Evolutionary conservation across 2,329 filamentous ascomycete genomes (phyloP).

Genomic region (Fusarium fracticaudum): DNA sequence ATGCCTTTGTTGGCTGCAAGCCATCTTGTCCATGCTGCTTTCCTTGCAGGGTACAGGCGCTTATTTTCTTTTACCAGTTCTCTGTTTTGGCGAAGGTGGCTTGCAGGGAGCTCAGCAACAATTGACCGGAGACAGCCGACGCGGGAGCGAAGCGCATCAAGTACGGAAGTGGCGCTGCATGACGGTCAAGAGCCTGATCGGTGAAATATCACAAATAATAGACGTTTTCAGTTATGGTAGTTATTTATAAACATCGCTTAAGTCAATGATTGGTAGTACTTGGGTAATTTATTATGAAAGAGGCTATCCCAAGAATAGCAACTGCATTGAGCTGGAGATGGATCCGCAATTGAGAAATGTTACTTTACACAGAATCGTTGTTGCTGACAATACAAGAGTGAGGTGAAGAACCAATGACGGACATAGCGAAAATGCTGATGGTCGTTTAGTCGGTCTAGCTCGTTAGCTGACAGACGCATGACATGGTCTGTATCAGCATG

Average conservation of each 20-base stretch:
- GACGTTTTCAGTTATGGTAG: not conserved
- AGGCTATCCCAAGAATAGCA: not conserved
- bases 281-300: no score
- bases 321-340: rapidly evolving
- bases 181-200: not conserved
- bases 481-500: slow-evolving; percentile 15
- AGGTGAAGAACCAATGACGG: not conserved
- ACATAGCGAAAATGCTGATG: not conserved
- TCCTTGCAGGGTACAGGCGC: not conserved
- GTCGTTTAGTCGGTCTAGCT: slow-evolving; percentile 1
- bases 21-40: not conserved
- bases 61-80: not conserved
- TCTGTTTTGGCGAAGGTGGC: not conserved
- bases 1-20: rapidly evolving
- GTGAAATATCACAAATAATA: not conserved
- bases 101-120: not conserved
- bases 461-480: slow-evolving; percentile 11
- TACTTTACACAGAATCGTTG: rapidly evolving
- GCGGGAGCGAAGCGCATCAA: not conserved
- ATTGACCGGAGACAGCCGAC: not conserved
- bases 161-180: not conserved
- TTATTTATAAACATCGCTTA: not conserved
- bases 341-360: not conserved
- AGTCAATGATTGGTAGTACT: no score
- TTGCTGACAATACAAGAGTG: not conserved